Percentiles rank a stretch among this genome's conserved stretches.
Conservation (phyloP, 139 green algal genomes). For the Tetradesmus lagerheimii region DNA sequence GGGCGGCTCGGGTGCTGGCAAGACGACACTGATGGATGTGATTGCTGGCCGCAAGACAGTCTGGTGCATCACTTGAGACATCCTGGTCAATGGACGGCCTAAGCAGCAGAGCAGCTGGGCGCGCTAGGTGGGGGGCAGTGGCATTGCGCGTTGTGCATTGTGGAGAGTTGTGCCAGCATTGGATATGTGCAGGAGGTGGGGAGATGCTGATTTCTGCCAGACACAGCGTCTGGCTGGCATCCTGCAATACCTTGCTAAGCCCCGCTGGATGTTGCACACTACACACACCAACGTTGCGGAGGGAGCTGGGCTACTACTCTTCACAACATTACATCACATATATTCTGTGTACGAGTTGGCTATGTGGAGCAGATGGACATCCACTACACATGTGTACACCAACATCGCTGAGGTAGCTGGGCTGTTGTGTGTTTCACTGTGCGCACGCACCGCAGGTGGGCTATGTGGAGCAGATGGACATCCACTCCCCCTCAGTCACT, state of each 20-base stretch:
- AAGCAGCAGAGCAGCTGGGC: slow-evolving; percentile 73
- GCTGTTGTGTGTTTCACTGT: no score
- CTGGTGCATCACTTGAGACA: slow-evolving; percentile 77
- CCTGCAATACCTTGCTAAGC: no score
- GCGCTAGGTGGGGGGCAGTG: neutral
- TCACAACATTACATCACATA: no score
- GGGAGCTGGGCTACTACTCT: neutral
- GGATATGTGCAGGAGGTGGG: no score
- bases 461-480: slow-evolving; percentile 20
- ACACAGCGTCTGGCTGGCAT: no score
- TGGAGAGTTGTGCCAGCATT: no score
- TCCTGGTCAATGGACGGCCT: slow-evolving; percentile 70
- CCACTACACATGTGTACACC: no score
- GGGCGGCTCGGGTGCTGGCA: slow-evolving; percentile 71
- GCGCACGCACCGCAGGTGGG: no score
- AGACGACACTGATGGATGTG: slow-evolving; percentile 88
- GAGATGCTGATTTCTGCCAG: no score
- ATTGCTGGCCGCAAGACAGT: slow-evolving; percentile 85
- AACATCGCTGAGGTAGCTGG: neutral
- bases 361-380: no score
- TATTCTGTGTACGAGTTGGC: no score
- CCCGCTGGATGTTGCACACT: no score
- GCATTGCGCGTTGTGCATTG: neutral
- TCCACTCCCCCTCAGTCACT: slow-evolving; percentile 46
- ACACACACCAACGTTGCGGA: neutral